These are phyloP conservation scores for Modicella reniformis DNA, from an alignment of 371 early-diverging fungal genomes.

Conservation along the genomic window DNA sequence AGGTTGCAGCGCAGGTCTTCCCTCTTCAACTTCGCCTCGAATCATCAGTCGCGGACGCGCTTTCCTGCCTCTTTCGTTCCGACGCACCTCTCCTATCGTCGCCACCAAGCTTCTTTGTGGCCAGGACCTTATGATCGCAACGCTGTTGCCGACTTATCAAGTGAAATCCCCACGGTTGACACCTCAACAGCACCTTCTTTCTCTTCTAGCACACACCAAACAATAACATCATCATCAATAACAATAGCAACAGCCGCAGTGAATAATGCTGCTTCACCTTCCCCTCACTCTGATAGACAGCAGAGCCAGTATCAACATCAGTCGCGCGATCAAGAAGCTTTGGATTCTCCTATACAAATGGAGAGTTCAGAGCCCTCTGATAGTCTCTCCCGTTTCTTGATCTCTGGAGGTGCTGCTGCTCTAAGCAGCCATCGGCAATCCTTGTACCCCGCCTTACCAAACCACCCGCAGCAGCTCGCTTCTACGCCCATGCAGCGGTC, in stretches of 20 bases:
- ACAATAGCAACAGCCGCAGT: background rate
- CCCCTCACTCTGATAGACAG: background rate
- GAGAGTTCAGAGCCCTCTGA: constrained; percentile 21
- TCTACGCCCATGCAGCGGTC: constrained; percentile 48
- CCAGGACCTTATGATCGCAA: constrained; percentile 7
- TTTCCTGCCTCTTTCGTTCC: constrained; percentile 20
- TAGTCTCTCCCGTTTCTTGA: constrained; percentile 8
- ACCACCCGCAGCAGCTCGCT: constrained; percentile 3
- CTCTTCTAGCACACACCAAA: background rate
- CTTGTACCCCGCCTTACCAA: background rate
- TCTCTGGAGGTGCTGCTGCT: constrained; percentile 7
- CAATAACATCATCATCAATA: constrained; percentile 1
- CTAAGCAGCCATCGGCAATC: constrained; percentile 2
- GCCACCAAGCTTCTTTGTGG: background rate
- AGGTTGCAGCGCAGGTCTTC: constrained; percentile 43
- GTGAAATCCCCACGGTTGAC: too few relatives aligned
- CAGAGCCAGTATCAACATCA: constrained; percentile 5
- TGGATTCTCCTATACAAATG: constrained; percentile 9
- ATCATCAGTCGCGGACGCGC: constrained; percentile 41
- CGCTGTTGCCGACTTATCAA: background rate
- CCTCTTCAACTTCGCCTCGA: background rate
- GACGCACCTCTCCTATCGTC: background rate
- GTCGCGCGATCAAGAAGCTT: background rate
- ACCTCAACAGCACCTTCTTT: background rate
- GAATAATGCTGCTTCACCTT: background rate